Evolutionary conservation across 1,139 yeast genomes (phyloP), one percentile per base, ranked within the genome.

Genomic region (Geotrichum cucujoidarum): DNA sequence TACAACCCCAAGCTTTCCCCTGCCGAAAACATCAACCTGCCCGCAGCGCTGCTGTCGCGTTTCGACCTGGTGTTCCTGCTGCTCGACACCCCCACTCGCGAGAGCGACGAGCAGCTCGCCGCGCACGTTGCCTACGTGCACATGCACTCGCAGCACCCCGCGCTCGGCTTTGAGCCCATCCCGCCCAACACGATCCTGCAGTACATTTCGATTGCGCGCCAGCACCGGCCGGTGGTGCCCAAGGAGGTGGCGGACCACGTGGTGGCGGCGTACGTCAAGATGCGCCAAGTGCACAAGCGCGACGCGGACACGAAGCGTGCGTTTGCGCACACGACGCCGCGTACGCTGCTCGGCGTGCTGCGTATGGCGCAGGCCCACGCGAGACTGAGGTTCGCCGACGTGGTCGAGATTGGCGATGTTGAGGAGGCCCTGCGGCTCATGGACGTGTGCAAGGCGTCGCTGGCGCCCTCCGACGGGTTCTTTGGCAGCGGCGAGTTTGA

Each of bases 301-400:
- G 83, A 84, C 60, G 94, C 85, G 64, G 84, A 83, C 50, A 81
- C 92, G 25, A 80, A 78, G 52, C 79, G 79, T 60, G 87, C 89
- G 53, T 85, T 92, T 64, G 80, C 92, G 42, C 97, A 90, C 67
- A 84, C 95, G 22, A 89, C 98, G 0, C 97, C 97, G 49, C 83
- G 99, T 73, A 89, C 97, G 1, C 74, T 94, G 55, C 74, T 94
- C 54, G 98, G 95, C 57, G 83, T 94, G 47, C 72, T 94, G 59
- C 83, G 99, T 70, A 75, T 94, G 76, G 78, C 98, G 1, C 97
- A 92, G 68, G 98, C 97, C 0, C 75, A 86, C 54, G 97, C 98
- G 0, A 78, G 97, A 60, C 74, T 94, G 53, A 77, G 97, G 60
- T 87, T 92, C 64, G 81, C 83, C 51, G 75, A 83, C 54, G 69